These are phyloP conservation scores for Wallacemonas sp. DNA, from an alignment of 208 protist genomes.

Conservation along the genomic window DNA sequence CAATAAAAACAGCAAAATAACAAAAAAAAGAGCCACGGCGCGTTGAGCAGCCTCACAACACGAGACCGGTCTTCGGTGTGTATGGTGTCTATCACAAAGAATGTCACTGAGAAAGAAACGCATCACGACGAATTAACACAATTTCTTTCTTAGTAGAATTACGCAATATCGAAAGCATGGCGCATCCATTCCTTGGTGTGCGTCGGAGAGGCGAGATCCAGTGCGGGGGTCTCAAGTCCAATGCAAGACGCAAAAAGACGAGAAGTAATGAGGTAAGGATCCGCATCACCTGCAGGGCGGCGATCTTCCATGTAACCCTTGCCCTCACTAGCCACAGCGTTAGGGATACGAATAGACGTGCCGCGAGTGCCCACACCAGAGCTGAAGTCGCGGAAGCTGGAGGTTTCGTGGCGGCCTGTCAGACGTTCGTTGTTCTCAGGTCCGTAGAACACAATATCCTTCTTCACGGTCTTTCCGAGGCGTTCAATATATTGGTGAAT, in stretches of 20 bases:
- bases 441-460: conserved; percentile 90
- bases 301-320: conserved; percentile 98
- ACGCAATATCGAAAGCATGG: conserved; percentile 29
- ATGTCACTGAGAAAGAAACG: neutral
- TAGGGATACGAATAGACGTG: conserved; percentile 97
- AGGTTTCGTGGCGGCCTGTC: conserved; percentile 89
- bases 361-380: conserved; percentile 86
- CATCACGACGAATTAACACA: neutral
- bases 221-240: conserved; percentile 45
- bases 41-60: no score
- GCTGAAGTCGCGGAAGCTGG: conserved; percentile 64
- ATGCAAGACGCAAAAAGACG: conserved; percentile 87
- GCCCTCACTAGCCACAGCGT: conserved; percentile 81
- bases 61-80: no score
- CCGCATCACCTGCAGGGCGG: conserved; percentile 94
- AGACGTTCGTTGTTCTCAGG: conserved; percentile 84
- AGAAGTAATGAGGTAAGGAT: conserved; percentile 96
- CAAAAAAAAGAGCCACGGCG: neutral
- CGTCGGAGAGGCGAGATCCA: conserved; percentile 57
- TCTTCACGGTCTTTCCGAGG: conserved; percentile 58
- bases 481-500: conserved; percentile 83
- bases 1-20: conserved; percentile 6
- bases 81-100: conserved; percentile 10
- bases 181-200: conserved; percentile 79
- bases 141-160: conserved; percentile 20